phyloP scores from a whole-genome alignment of 169 alveolate species.

The Plasmodium yoelii region DNA sequence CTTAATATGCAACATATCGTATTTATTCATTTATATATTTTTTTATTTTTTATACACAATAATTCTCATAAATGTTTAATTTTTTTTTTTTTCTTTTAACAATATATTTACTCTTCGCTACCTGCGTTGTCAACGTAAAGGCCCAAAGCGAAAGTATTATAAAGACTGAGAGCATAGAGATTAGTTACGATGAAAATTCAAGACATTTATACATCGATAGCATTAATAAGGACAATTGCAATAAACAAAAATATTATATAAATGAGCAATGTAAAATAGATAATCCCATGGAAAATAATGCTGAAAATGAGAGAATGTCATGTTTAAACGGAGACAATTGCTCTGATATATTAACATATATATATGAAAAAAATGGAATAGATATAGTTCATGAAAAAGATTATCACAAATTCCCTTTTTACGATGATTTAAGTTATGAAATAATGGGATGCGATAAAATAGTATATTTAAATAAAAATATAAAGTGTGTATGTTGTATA shows the following conservation, averaged over 20 bases:
- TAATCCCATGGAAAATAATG: slow-evolving; percentile 5
- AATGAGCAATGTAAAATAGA: slow-evolving; percentile 52
- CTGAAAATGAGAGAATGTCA: slow-evolving; percentile 4
- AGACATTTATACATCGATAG: slow-evolving; percentile 30
- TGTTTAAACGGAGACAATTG: slow-evolving; percentile 41
- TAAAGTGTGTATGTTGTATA: slow-evolving; percentile 50
- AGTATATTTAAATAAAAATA: slow-evolving; percentile 50
- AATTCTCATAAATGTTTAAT: slow-evolving; percentile 20
- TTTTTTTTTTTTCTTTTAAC: slow-evolving; percentile 10
- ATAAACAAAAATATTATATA: slow-evolving; percentile 30
- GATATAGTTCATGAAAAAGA: slow-evolving; percentile 3
- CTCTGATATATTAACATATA: slow-evolving; percentile 20
- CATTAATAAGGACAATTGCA: slow-evolving; percentile 17
- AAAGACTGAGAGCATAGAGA: slow-evolving; percentile 27
- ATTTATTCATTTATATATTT: no score
- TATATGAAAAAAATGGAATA: slow-evolving; percentile 33
- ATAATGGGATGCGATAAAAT: slow-evolving; percentile 31
- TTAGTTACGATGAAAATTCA: slow-evolving; percentile 33
- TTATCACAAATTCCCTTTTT: slow-evolving; percentile 8
- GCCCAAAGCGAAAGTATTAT: not conserved
- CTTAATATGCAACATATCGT: no score
- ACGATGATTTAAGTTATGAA: not conserved
- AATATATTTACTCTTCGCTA: not conserved
- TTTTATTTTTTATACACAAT: no score
- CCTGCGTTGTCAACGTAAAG: not conserved